These are phyloP conservation scores for Rhexocercosporidium sp. DNA, from an alignment of 2,329 filamentous ascomycete genomes.

Conservation along the genomic window DNA sequence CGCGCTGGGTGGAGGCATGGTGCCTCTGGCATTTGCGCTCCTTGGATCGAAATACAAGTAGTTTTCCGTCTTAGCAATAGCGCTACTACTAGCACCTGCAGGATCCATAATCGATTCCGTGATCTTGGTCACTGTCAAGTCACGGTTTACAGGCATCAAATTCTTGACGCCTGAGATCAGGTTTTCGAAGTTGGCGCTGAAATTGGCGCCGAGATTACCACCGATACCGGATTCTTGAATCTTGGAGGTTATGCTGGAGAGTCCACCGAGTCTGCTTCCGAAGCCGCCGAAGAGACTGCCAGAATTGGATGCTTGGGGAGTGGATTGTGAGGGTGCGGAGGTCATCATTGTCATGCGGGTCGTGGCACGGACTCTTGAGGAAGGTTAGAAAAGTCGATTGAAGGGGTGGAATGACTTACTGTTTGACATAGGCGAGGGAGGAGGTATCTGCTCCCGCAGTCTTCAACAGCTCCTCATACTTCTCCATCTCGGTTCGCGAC, in stretches of 20 bases:
- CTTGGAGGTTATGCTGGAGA: slow-evolving; percentile 88
- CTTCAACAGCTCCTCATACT: slow-evolving; percentile 84
- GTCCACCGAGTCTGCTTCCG: slow-evolving; percentile 69
- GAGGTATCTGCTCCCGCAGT: slow-evolving; percentile 77
- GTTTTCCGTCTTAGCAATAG: slow-evolving; percentile 93
- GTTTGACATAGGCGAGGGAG: slow-evolving; percentile 83
- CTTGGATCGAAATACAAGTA: slow-evolving; percentile 98
- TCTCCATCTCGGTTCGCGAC: slow-evolving; percentile 78
- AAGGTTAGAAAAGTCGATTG: slow-evolving; percentile 29
- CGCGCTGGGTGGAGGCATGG: slow-evolving; percentile 79
- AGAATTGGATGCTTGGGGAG: slow-evolving; percentile 62
- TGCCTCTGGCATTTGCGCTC: slow-evolving; percentile 89
- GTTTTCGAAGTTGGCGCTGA: slow-evolving; percentile 80
- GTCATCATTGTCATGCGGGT: slow-evolving; percentile 99
- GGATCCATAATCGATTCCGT: slow-evolving; percentile 99
- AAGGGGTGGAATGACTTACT: slow-evolving; percentile 56
- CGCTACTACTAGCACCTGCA: slow-evolving; percentile 83
- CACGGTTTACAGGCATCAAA: slow-evolving; percentile 94
- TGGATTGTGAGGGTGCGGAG: slow-evolving; percentile 69
- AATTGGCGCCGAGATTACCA: slow-evolving; percentile 14
- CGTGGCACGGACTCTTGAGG: slow-evolving; percentile 78
- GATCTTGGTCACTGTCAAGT: slow-evolving; percentile 96
- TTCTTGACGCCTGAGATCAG: slow-evolving; percentile 97
- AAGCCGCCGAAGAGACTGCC: slow-evolving; percentile 92
- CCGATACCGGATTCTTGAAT: slow-evolving; percentile 88